Base-by-base conservation (phyloP, 768 basidiomycete genomes). In the Mycena galopus region DNA sequence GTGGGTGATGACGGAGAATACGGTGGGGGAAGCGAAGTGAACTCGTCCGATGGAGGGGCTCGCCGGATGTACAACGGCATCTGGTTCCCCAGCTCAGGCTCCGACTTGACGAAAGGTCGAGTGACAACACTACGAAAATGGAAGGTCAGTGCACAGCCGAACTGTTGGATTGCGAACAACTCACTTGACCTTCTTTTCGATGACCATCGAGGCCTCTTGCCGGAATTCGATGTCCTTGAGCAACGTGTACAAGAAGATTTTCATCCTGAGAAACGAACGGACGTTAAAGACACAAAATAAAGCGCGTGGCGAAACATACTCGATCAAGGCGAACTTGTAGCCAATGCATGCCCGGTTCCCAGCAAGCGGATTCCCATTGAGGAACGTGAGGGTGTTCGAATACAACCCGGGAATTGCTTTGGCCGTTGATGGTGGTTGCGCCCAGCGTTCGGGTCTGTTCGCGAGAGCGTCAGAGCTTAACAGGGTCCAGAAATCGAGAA, bases 161-260 rank as follows among this genome's bases (percentile, higher is more conserved):
- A 25, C 56, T 50, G 61, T 39, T 58, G 61, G 65, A 70, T 59
- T 9, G 73, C 73, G 65, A 73, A 71, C 76, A 74, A 86, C 89
- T 84, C 78, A 92, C 90, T 90, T 91, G 79, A 89, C 84, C 58
- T 85, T 88, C 83, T 91, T 91, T 84, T 91, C 89, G 74, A 91
- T 87, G 75, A 89, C 85, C 75, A 89, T 79, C 63, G 82, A 79
- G 29, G 86, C 83, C 76, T 89, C 88, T 25, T 87, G 82, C 57
- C 84, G 79, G 81, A 90, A 89, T 76, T 88, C 87, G 64, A 90
- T 80, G 81, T 91, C 89, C 75, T 86, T 86, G 57, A 91, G 61
- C 58, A 92, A 85, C 55, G 88, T 86, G 79, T 85, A 90, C 72
- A 91, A 81, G 76, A 91, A 90, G 42, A 88, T 84, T 79, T 91